phyloP scores from a whole-genome alignment of 345 rosid species.

The Aegle marmelos region DNA sequence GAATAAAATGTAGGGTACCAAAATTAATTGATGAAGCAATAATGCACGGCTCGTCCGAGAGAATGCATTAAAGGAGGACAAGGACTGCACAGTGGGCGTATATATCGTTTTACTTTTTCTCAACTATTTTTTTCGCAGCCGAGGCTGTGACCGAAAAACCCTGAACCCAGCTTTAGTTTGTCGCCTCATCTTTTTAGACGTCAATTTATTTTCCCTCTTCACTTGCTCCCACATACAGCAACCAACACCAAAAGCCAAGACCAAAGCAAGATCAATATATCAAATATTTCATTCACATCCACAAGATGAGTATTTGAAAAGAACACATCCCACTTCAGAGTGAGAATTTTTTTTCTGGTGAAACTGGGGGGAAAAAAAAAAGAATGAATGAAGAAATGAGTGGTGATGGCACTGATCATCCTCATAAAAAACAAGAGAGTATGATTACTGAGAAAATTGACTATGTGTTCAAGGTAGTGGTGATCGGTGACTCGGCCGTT shows the following conservation, averaged over 20 bases:
- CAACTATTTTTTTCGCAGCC: neutral
- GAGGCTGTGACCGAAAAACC: neutral
- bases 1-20: neutral
- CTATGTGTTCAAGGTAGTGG: conserved; percentile 73
- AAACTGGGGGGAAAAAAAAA: neutral
- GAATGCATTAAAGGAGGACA: conserved; percentile 14
- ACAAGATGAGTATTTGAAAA: too few species aligned
- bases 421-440: conserved; percentile 12
- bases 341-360: too few species aligned
- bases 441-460: conserved; percentile 51
- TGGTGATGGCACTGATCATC: conserved; percentile 35
- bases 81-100: conserved; percentile 11
- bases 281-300: neutral
- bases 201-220: neutral
- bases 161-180: neutral
- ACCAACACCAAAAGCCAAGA: conserved; percentile 12
- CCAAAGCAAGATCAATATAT: neutral
- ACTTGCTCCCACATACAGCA: conserved; percentile 11
- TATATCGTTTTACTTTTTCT: neutral
- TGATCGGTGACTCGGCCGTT: conserved; percentile 83
- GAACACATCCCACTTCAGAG: too few species aligned
- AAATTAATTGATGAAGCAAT: neutral
- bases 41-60: neutral
- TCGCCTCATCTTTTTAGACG: neutral
- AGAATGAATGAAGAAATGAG: conserved; percentile 67